Evolutionary conservation across 2,329 filamentous ascomycete genomes (phyloP).

Genomic region (Pseudonectria buxi): DNA sequence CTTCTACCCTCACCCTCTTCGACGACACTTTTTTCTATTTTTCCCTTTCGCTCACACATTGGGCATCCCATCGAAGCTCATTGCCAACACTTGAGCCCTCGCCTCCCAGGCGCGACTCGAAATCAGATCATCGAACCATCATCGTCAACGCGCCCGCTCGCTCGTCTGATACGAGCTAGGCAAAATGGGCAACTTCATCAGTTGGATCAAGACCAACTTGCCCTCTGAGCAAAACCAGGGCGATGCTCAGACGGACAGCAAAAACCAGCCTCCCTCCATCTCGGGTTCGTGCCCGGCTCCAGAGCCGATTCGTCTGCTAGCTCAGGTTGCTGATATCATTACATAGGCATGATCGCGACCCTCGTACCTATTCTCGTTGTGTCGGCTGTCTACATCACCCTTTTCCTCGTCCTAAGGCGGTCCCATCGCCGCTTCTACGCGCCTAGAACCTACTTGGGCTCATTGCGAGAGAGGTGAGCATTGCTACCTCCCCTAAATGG

Average conservation of each 20-base stretch:
- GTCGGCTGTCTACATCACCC: constrained; percentile 40
- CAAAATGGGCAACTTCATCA: constrained; percentile 32
- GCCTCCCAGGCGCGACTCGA: too few relatives aligned
- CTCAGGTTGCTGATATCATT: constrained; percentile 4
- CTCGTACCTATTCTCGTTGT: constrained; percentile 46
- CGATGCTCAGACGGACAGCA: constrained; percentile 11
- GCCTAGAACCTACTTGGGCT: constrained; percentile 45
- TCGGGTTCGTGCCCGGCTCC: constrained; percentile 21
- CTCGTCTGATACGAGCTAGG: neutral
- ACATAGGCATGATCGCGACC: constrained; percentile 39
- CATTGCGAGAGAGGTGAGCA: constrained; percentile 42
- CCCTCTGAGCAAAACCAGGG: constrained; percentile 17
- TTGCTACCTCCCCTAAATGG: neutral
- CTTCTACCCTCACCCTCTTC: too few relatives aligned
- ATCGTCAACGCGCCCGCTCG: constrained; percentile 9
- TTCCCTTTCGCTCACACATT: too few relatives aligned
- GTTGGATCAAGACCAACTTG: constrained; percentile 30
- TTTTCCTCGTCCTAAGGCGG: constrained; percentile 45
- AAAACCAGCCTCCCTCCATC: constrained; percentile 25
- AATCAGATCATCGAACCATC: neutral
- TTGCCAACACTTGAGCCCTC: too few relatives aligned
- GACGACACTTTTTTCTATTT: too few relatives aligned
- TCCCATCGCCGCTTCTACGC: constrained; percentile 48
- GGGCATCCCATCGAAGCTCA: too few relatives aligned
- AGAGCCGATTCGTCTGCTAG: neutral